Evolutionary conservation across 2,329 filamentous ascomycete genomes (phyloP).

Genomic region (Hirsutella rhossiliensis): DNA sequence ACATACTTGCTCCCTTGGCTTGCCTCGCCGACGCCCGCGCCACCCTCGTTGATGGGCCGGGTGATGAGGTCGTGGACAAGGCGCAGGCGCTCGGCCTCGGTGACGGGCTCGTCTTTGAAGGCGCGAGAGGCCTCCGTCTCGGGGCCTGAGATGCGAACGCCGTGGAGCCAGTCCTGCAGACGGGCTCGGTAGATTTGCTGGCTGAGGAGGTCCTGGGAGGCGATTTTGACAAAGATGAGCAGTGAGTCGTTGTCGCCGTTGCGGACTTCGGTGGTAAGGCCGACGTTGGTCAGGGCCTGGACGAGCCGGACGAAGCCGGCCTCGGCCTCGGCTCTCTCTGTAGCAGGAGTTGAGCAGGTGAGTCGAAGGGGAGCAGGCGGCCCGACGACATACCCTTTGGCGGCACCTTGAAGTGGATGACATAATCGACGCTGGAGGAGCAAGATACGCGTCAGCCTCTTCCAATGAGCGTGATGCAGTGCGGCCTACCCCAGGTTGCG

Average conservation of each 20-base stretch:
- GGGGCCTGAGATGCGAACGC: conserved; percentile 67
- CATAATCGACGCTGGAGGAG: conserved; percentile 66
- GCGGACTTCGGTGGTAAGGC: conserved; percentile 81
- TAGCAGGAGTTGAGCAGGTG: neutral
- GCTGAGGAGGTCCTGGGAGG: conserved; percentile 61
- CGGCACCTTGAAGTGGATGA: conserved; percentile 67
- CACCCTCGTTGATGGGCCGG: conserved; percentile 59
- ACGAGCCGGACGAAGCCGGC: conserved; percentile 69
- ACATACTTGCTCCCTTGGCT: conserved; percentile 62
- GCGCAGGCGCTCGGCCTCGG: conserved; percentile 77
- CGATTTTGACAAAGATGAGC: conserved; percentile 72
- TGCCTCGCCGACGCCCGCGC: conserved; percentile 63
- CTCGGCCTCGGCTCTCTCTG: conserved; percentile 58
- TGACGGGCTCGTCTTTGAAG: conserved; percentile 63
- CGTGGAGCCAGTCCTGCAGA: conserved; percentile 88
- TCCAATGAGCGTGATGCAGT: too few species aligned
- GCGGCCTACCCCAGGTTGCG: too few species aligned
- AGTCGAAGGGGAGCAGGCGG: too few species aligned
- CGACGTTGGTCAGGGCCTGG: conserved; percentile 60
- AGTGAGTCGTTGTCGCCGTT: conserved; percentile 64
- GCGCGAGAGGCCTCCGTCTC: conserved; percentile 57
- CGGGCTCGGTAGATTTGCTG: conserved; percentile 77
- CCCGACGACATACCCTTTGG: conserved; percentile 42
- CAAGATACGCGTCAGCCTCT: too few species aligned
- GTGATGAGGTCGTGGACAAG: conserved; percentile 80